phyloP scores from a whole-genome alignment of 805 yeast species.

The Schizosaccharomyces osmophilus region DNA sequence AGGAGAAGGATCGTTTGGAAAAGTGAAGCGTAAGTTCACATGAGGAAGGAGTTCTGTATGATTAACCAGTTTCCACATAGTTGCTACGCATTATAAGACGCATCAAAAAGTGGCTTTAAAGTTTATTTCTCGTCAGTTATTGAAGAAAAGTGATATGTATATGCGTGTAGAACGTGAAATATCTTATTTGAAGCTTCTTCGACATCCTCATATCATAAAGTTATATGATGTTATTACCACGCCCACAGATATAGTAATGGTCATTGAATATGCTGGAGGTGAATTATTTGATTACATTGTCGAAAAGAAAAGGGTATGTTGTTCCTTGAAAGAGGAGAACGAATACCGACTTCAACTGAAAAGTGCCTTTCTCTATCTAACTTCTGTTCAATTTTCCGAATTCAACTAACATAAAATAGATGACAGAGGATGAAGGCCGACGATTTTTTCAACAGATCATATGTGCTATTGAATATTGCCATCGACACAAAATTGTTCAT shows the following conservation, averaged over 20 bases:
- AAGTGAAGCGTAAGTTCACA: conserved; percentile 61
- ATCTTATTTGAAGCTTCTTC: conserved; percentile 56
- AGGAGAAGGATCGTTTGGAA: conserved; percentile 94
- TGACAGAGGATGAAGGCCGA: conserved; percentile 79
- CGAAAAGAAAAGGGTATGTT: conserved; percentile 42
- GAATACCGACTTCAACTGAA: too few species aligned
- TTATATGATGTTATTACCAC: conserved; percentile 86
- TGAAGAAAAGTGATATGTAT: conserved; percentile 90
- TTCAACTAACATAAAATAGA: conserved; percentile 10
- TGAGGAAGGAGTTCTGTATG: not conserved
- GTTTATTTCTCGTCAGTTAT: conserved; percentile 72
- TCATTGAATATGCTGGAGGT: conserved; percentile 88
- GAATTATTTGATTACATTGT: conserved; percentile 89
- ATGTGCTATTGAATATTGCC: conserved; percentile 91
- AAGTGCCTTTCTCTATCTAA: not conserved
- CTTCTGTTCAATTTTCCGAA: not conserved
- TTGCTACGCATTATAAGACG: conserved; percentile 45
- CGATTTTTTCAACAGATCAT: conserved; percentile 89
- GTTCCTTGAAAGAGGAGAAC: not conserved
- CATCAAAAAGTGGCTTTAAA: conserved; percentile 83
- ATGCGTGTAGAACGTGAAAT: conserved; percentile 90
- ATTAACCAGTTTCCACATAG: conserved; percentile 2
- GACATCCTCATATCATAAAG: conserved; percentile 93
- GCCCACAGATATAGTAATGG: conserved; percentile 90
- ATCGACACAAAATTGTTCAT: conserved; percentile 85